Evolutionary conservation across 164 flowering plant genomes (phyloP).

Genomic region (Umbellularia californica): DNA sequence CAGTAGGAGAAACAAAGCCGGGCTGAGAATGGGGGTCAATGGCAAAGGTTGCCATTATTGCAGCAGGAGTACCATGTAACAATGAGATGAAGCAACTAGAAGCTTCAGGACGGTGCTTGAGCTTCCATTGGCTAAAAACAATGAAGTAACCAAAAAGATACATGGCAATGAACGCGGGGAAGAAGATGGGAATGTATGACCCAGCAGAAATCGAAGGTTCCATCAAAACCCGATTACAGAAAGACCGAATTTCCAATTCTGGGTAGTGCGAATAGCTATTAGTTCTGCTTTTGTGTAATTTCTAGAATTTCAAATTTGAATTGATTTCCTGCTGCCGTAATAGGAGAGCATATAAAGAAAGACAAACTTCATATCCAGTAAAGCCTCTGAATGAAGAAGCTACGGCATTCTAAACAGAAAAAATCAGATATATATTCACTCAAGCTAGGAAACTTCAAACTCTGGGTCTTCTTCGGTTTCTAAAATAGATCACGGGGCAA

Average conservation of each 20-base stretch:
- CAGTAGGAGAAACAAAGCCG: conserved; percentile 48
- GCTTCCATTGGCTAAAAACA: conserved; percentile 57
- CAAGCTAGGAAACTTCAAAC: not conserved
- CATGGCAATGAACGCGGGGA: conserved; percentile 38
- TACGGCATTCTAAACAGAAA: not conserved
- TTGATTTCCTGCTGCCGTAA: not conserved
- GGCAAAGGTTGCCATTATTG: conserved; percentile 39
- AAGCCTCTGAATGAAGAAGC: not conserved
- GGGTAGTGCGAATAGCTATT: not conserved
- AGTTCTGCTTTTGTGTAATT: not conserved
- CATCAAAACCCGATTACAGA: conserved; percentile 13
- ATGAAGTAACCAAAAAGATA: conserved; percentile 50
- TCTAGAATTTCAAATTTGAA: not conserved
- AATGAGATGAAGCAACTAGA: conserved; percentile 77
- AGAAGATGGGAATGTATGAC: conserved; percentile 39
- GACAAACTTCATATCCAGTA: not conserved
- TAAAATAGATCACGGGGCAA: not conserved
- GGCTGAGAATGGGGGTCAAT: conserved; percentile 19
- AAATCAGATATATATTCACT: not conserved
- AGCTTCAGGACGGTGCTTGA: conserved; percentile 64
- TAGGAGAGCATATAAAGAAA: not conserved
- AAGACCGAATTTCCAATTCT: not conserved
- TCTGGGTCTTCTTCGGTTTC: not conserved
- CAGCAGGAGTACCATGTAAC: conserved; percentile 83
- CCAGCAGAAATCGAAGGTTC: conserved; percentile 23